phyloP scores from a whole-genome alignment of 805 yeast genomes.

The Saccharomyces paradoxus region DNA sequence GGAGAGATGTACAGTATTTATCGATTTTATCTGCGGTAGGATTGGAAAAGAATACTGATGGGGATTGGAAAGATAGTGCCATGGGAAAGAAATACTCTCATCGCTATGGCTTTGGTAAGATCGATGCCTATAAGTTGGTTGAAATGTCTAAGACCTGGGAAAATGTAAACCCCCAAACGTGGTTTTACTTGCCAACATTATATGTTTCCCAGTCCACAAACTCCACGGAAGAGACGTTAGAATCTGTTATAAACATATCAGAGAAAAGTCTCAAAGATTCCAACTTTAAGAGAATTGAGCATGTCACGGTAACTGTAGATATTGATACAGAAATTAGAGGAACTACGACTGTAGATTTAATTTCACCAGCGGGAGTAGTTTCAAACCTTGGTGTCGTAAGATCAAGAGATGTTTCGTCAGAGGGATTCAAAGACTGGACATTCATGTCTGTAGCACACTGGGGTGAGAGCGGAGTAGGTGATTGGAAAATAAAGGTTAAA shows the following conservation, averaged over 20 bases:
- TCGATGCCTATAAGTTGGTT: conserved; percentile 74
- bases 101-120: conserved; percentile 83
- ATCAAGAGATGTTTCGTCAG: conserved; percentile 42
- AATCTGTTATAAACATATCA: conserved; percentile 39
- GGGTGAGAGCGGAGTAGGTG: conserved; percentile 89
- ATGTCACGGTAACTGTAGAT: conserved; percentile 73
- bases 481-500: conserved; percentile 69
- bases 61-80: conserved; percentile 66
- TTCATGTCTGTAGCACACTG: conserved; percentile 98
- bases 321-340: conserved; percentile 64
- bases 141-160: conserved; percentile 66
- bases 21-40: conserved; percentile 52
- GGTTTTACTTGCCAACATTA: conserved; percentile 49
- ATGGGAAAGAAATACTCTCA: conserved; percentile 69
- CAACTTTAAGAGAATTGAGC: conserved; percentile 72
- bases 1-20: conserved; percentile 92
- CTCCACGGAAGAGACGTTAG: conserved; percentile 20
- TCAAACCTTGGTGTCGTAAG: conserved; percentile 71
- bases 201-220: conserved; percentile 28
- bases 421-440: conserved; percentile 75
- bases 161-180: conserved; percentile 85
- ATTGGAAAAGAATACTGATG: conserved; percentile 49
- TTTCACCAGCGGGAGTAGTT: conserved; percentile 66
- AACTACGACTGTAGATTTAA: conserved; percentile 50
- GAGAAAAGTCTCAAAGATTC: conserved; percentile 41